These are phyloP conservation scores for Rosa multiflora DNA, from an alignment of 306 rosid genomes.

Conservation along the genomic window DNA sequence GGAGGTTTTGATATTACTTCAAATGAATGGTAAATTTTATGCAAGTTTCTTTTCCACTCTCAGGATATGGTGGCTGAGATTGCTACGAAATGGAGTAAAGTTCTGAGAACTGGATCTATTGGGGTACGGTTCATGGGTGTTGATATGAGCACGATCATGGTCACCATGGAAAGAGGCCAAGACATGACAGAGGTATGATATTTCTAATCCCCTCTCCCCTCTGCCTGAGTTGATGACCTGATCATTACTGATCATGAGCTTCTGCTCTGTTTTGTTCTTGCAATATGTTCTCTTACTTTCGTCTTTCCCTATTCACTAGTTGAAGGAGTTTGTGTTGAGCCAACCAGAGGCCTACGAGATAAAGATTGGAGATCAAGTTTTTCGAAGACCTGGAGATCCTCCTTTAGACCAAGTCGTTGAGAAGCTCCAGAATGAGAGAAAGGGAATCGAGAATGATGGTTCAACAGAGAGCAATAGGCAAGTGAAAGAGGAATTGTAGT, in stretches of 20 bases:
- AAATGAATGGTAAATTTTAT: background rate
- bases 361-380: slow-evolving; percentile 74
- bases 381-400: slow-evolving; percentile 86
- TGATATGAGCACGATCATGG: slow-evolving; percentile 87
- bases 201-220: background rate
- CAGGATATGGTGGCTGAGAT: slow-evolving; percentile 73
- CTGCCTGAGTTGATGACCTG: background rate
- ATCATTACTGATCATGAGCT: background rate
- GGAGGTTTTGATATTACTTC: slow-evolving; percentile 21
- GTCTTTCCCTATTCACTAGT: slow-evolving; percentile 32
- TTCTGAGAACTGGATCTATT: slow-evolving; percentile 74
- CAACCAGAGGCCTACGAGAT: slow-evolving; percentile 87
- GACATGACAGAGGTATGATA: slow-evolving; percentile 65
- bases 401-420: slow-evolving; percentile 64
- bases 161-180: slow-evolving; percentile 70
- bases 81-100: slow-evolving; percentile 83
- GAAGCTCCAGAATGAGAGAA: slow-evolving; percentile 46
- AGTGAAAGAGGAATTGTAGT: slow-evolving; percentile 64
- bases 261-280: background rate
- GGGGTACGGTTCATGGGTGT: slow-evolving; percentile 72
- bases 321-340: slow-evolving; percentile 74
- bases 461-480: slow-evolving; percentile 26
- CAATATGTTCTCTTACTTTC: slow-evolving; percentile 11
- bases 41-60: slow-evolving; percentile 7
- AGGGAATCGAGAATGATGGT: slow-evolving; percentile 30